phyloP scores from a whole-genome alignment of 2,329 filamentous ascomycete genomes.

The Mycosphaerella arachidis region DNA sequence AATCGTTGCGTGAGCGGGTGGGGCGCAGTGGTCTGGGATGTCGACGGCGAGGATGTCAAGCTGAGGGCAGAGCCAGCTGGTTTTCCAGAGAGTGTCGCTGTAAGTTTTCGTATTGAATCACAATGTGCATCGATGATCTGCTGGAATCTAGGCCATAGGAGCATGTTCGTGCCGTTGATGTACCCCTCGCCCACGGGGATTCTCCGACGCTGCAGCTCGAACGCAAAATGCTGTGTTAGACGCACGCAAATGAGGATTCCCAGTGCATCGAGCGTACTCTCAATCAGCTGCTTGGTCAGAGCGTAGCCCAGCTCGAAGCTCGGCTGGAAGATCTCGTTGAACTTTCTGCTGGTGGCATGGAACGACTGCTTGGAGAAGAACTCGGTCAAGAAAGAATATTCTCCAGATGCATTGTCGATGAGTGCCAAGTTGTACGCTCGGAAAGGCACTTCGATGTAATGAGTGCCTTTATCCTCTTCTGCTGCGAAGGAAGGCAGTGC shows the following conservation, averaged over 20 bases:
- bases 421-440: conserved; percentile 92
- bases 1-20: conserved; percentile 94
- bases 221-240: conserved; percentile 88
- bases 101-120: conserved; percentile 69
- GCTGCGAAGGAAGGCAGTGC: conserved; percentile 84
- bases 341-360: conserved; percentile 73
- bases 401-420: conserved; percentile 87
- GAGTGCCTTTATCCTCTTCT: conserved; percentile 79
- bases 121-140: conserved; percentile 89
- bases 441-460: conserved; percentile 88
- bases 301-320: conserved; percentile 78
- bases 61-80: conserved; percentile 51
- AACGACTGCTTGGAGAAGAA: conserved; percentile 82
- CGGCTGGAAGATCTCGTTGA: conserved; percentile 82
- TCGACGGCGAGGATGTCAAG: conserved; percentile 51
- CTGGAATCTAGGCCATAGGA: conserved; percentile 93
- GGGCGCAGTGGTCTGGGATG: conserved; percentile 70
- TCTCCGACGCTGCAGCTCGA: conserved; percentile 86
- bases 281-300: conserved; percentile 70
- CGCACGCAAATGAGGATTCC: conserved; percentile 88
- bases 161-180: conserved; percentile 91
- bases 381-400: conserved; percentile 87
- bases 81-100: conserved; percentile 45
- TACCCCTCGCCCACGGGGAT: conserved; percentile 86
- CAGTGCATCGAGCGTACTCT: conserved; percentile 75